Evolutionary conservation across 306 rosid species (phyloP), one percentile per base, ranked within the genome.

Genomic region (Castanopsis chinensis): DNA sequence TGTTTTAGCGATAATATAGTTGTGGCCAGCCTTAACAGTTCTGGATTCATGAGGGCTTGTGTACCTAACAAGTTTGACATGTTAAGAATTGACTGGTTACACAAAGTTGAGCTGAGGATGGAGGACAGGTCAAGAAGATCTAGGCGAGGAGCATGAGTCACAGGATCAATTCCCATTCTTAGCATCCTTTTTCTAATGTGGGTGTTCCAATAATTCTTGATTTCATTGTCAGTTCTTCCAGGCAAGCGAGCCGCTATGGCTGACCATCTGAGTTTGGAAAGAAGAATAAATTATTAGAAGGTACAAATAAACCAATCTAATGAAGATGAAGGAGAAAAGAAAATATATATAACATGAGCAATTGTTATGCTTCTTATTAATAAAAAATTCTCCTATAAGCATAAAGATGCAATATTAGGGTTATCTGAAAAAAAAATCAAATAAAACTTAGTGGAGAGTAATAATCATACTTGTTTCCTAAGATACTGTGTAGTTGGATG

Each of bases 131-230:
- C 99, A 25, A 88, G 87, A 37, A 93, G 89, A 85, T 95, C 98
- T 2, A 95, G 83, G 53, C 98, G 96, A 0, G 98, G 98, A 18
- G 98, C 67, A 17, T 93, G 98, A 63, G 98, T 95, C n/a, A 95
- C 98, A 0, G 99, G 98, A 52, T 93, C 98, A 4, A 95, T 89
- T 76, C 98, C 98, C 91, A 82, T 91, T 30, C 89, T 77, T 15
- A 93, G 94, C 21, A 95, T 86, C 65, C 97, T 88, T 77, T 93
- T 95, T 28, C 96, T 81, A 35, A 93, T 93, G 84, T 90, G 93
- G 0, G 99, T 93, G 88, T 95, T 94, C 99, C 99, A 94, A 54
- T 92, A 91, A 51, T 94, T 94, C 87, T 94, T 94, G 70, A 94
- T 94, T 74, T 94, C 99, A 5, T 94, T 94, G 69, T 94, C 99